Percentiles rank a stretch among this genome's conserved stretches.
These are phyloP conservation scores for Yamadazyma nakazawae DNA, from an alignment of 805 yeast genomes.

Conservation along the genomic window DNA sequence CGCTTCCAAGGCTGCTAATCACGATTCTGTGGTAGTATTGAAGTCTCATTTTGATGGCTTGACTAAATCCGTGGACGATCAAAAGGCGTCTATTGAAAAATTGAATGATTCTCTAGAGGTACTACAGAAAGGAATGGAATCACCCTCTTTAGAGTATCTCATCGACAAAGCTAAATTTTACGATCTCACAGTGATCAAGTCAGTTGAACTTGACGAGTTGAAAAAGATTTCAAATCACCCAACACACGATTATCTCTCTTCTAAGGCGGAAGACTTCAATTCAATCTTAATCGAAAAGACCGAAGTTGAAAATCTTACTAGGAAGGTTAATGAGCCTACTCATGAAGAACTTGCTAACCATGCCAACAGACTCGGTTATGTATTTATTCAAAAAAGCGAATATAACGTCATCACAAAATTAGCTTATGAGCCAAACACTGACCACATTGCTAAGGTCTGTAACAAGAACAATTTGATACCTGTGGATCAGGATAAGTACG, in stretches of 20 bases:
- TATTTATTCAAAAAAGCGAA: conserved; percentile 15
- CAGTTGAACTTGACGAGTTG: conserved; percentile 10
- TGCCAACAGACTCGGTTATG: conserved; percentile 14
- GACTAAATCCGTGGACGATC: not conserved
- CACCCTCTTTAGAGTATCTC: conserved; percentile 16
- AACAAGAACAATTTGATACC: conserved; percentile 4
- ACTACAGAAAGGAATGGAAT: conserved; percentile 5
- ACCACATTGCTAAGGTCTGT: conserved; percentile 7
- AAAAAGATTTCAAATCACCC: conserved; percentile 6
- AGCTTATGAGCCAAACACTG: conserved; percentile 9
- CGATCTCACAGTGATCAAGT: conserved; percentile 7
- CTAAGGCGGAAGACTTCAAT: conserved; percentile 1
- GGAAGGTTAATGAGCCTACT: conserved; percentile 7
- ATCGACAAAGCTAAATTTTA: conserved; percentile 13
- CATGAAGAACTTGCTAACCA: conserved; percentile 5
- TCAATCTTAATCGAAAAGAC: conserved; percentile 1
- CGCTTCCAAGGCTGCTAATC: conserved; percentile 17
- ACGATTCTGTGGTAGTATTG: conserved; percentile 3
- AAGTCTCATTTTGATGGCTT: not conserved
- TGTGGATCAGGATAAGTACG: conserved; percentile 9
- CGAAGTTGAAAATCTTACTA: not conserved
- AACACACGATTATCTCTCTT: conserved; percentile 8
- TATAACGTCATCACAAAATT: conserved; percentile 8
- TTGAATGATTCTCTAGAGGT: conserved; percentile 13
- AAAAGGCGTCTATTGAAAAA: not conserved